Evolutionary conservation across 179 eudicot species (phyloP).

Genomic region (Beta corolliflora): DNA sequence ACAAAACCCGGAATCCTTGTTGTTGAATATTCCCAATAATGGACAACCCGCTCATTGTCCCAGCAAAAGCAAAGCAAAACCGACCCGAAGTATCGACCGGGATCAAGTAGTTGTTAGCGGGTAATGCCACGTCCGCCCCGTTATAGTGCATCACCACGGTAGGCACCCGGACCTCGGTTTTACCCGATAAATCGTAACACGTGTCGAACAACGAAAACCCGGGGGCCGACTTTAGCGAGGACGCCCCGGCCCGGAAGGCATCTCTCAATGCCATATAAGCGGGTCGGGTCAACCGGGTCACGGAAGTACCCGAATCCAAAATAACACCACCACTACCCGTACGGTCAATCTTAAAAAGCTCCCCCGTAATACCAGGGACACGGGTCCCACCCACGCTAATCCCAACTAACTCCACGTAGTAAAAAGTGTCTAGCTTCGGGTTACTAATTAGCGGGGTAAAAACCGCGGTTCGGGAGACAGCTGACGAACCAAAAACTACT

Average conservation of each 20-base stretch:
- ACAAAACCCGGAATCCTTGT: slow-evolving; percentile 81
- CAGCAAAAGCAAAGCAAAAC: slow-evolving; percentile 93
- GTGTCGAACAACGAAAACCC: slow-evolving; percentile 87
- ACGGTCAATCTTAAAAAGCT: slow-evolving; percentile 63
- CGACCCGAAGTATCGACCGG: slow-evolving; percentile 79
- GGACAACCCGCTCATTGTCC: slow-evolving; percentile 70
- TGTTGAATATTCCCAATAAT: slow-evolving; percentile 95
- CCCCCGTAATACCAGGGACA: slow-evolving; percentile 55
- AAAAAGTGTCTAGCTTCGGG: slow-evolving; percentile 88
- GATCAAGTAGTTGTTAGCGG: slow-evolving; percentile 84
- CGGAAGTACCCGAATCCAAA: slow-evolving; percentile 88
- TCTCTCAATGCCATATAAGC: slow-evolving; percentile 73
- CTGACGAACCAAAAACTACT: slow-evolving; percentile 62
- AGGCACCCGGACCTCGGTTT: slow-evolving; percentile 78
- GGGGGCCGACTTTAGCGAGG: slow-evolving; percentile 49
- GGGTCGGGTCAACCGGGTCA: slow-evolving; percentile 77
- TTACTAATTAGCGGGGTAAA: slow-evolving; percentile 71
- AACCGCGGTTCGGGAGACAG: slow-evolving; percentile 54
- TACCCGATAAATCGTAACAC: slow-evolving; percentile 81
- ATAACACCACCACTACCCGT: slow-evolving; percentile 85
- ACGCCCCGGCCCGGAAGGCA: slow-evolving; percentile 67
- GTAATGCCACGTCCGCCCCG: slow-evolving; percentile 72
- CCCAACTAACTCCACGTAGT: slow-evolving; percentile 75
- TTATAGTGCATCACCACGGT: slow-evolving; percentile 82
- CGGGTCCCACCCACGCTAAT: slow-evolving; percentile 82